These are phyloP conservation scores for Diaporthe humulicola DNA, from an alignment of 2,329 filamentous ascomycete species.

Conservation along the genomic window DNA sequence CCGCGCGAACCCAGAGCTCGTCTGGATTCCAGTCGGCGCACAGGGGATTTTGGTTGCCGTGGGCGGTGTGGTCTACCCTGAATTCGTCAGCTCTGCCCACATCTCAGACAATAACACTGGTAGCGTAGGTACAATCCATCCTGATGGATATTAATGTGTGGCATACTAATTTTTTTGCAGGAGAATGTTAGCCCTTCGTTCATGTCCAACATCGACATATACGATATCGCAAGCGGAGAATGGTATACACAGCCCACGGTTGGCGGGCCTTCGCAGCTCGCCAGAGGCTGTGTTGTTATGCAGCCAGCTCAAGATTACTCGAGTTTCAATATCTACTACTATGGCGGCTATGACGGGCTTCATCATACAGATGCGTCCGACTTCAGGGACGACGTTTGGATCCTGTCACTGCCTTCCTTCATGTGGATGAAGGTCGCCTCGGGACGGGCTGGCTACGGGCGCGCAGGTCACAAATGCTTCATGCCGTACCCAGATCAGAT, in stretches of 20 bases:
- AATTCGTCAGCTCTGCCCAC: conserved; percentile 52
- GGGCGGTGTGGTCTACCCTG: conserved; percentile 77
- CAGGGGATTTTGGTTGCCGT: conserved; percentile 83
- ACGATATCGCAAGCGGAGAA: conserved; percentile 76
- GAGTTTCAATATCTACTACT: conserved; percentile 88
- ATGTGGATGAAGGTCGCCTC: conserved; percentile 75
- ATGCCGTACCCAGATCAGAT: conserved; percentile 84
- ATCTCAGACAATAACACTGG: conserved; percentile 50
- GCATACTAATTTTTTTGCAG: conserved; percentile 52
- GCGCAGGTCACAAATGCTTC: conserved; percentile 82
- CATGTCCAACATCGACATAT: conserved; percentile 80
- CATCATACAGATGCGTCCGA: conserved; percentile 44
- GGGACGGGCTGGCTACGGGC: conserved; percentile 63
- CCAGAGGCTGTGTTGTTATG: conserved; percentile 81
- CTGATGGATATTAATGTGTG: neutral
- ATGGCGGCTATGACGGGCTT: conserved; percentile 78
- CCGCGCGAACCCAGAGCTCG: conserved; percentile 74
- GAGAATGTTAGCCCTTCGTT: conserved; percentile 77
- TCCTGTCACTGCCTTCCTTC: conserved; percentile 83
- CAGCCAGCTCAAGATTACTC: conserved; percentile 78
- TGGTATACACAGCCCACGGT: conserved; percentile 80
- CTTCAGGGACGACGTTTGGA: conserved; percentile 80
- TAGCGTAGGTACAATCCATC: conserved; percentile 53
- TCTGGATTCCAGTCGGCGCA: conserved; percentile 83
- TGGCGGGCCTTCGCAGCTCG: conserved; percentile 66